Percentiles rank a stretch among this genome's conserved stretches.
phyloP scores from a whole-genome alignment of 116 monocot species.

The Zostera marina region DNA sequence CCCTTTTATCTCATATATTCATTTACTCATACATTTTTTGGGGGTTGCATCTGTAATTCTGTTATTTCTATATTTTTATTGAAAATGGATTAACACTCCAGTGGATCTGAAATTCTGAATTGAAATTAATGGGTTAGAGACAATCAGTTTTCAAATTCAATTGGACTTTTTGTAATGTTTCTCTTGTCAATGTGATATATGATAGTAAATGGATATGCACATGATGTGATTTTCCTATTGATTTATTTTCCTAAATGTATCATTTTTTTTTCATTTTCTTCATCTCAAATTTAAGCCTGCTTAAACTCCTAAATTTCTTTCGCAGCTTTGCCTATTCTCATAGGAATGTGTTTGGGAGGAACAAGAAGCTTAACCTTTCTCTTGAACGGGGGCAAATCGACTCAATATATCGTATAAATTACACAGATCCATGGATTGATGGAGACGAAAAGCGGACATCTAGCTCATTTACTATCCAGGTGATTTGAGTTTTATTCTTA shows the following conservation, averaged over 20 bases:
- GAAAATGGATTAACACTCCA: not conserved
- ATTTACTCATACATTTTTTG: too few species aligned
- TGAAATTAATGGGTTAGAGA: not conserved
- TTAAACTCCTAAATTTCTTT: conserved; percentile 3
- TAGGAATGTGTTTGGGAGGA: conserved; percentile 95
- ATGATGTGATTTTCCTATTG: too few species aligned
- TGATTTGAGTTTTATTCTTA: not conserved
- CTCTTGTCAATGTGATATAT: too few species aligned
- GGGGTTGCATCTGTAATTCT: not conserved
- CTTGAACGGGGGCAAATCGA: conserved; percentile 94
- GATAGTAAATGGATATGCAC: too few species aligned
- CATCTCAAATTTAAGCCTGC: not conserved
- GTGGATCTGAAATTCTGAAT: not conserved
- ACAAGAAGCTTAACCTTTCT: conserved; percentile 94
- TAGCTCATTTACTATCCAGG: conserved; percentile 89
- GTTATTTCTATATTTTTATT: not conserved
- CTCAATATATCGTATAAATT: conserved; percentile 92
- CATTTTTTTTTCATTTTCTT: not conserved
- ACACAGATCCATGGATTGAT: conserved; percentile 96
- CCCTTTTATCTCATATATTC: not conserved
- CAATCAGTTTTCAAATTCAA: not conserved
- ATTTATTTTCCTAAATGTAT: not conserved
- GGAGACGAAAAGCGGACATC: conserved; percentile 96
- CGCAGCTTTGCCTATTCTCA: conserved; percentile 99
- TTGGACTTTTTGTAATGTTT: too few species aligned